Base-by-base conservation (phyloP, 2,329 filamentous ascomycete species). In the Diaporthe sp. region DNA sequence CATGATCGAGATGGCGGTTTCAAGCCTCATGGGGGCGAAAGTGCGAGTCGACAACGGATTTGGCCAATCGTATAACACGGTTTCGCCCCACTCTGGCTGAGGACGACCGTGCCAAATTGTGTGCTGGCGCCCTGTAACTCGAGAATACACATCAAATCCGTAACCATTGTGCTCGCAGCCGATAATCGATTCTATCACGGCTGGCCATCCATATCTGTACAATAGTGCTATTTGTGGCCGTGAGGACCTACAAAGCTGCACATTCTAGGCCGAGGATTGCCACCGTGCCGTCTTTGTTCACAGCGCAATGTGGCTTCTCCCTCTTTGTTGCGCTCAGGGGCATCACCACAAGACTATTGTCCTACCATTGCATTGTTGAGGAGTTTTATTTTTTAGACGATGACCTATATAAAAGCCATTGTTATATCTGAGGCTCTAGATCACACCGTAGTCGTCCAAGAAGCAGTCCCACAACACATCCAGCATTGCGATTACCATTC, bases 11-110 rank as follows among this genome's bases (percentile, higher is more conserved):
- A 39, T 15, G 12, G 37, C 10, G 37, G 37, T 39, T 39, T 17
- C 15, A 19, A 44, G 7, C 42, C 42, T 8, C 15, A 44, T 19
- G n/a, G 9, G 25, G 17, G 61, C 46, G n/a, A 25, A 42, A n/a
- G 9, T 2, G 10, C 19, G 5, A 49, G 25, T 19, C 7, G 42
- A 49, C 42, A 31, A 25, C 4, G 4, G 15, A 42, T 19, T 22
- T 22, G 17, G 49, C 65, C 65, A 69, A 69, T 69, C 31, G 65
- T 28, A 53, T 69, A 55, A 69, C 49, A 69, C 34, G 49, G 46
- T 17, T 69, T 53, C 19, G 46, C 65, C 65, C 65, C 65, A 69
- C 65, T 25, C 37, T 31, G 15, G 8, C 44, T 42, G 28, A 1
- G 10, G 34, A 61, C 37, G 53, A 39, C 31, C 28, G 4, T 25